Conservation (phyloP, 2,329 filamentous ascomycete genomes). For the Neophaeococcomyces aloes region DNA sequence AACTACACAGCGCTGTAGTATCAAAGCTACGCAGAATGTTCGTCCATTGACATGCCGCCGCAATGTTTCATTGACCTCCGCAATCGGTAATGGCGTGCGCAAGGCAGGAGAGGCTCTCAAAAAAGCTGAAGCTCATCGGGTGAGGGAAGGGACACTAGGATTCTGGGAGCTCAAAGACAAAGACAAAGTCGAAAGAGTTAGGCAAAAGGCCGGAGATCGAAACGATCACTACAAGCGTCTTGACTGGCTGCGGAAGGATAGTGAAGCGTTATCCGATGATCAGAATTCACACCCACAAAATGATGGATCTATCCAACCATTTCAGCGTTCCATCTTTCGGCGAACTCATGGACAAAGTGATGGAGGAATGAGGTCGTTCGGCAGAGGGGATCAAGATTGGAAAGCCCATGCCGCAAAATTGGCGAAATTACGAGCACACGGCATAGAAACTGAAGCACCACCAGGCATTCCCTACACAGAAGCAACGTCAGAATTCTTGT, state of each 20-base stretch:
- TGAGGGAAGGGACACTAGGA: constrained; percentile 1
- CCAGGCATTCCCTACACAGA: constrained; percentile 58
- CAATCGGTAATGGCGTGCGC: constrained; percentile 58
- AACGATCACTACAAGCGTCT: not conserved
- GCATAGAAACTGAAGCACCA: not conserved
- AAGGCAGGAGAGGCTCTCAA: constrained; percentile 22
- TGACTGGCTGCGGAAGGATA: not conserved
- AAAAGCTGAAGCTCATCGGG: constrained; percentile 1
- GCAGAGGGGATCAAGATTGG: not conserved
- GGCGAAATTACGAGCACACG: not conserved
- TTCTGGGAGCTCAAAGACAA: constrained; percentile 7
- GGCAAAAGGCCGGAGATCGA: not conserved
- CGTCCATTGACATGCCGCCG: constrained; percentile 21
- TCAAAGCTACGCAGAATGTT: not conserved
- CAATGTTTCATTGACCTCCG: constrained; percentile 52
- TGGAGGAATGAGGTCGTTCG: no score
- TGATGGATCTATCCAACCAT: no score
- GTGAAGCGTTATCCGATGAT: no score
- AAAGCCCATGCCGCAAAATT: not conserved
- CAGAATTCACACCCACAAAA: no score
- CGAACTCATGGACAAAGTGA: no score
- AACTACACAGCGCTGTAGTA: not conserved
- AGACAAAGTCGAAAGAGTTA: not conserved
- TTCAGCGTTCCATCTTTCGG: no score
- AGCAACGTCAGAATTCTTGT: constrained; percentile 82